Conservation (phyloP, 257 asterid species). For the Salvia miltiorrhiza region DNA sequence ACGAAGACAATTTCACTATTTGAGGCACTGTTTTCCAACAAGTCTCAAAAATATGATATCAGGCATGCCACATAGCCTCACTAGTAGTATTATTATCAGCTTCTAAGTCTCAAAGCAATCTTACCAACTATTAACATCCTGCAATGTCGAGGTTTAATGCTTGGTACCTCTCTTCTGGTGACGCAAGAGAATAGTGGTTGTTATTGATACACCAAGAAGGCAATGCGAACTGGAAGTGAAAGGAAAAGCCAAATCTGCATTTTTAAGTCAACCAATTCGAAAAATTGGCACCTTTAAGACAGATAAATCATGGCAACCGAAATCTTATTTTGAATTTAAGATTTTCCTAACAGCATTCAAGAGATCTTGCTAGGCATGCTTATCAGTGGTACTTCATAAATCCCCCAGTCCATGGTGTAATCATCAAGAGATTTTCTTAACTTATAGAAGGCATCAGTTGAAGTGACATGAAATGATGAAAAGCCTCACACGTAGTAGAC, state of each 20-base stretch:
- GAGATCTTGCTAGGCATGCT: conserved; percentile 52
- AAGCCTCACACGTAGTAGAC: conserved; percentile 26
- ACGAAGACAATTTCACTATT: conserved; percentile 41
- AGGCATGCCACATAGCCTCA: conserved; percentile 70
- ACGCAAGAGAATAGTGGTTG: conserved; percentile 77
- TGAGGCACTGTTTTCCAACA: conserved; percentile 40
- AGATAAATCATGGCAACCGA: conserved; percentile 93
- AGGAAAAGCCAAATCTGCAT: conserved; percentile 98
- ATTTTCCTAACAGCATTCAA: conserved; percentile 69
- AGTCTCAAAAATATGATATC: conserved; percentile 51
- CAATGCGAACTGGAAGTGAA: conserved; percentile 89
- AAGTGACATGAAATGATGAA: conserved; percentile 15
- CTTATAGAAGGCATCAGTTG: conserved; percentile 32
- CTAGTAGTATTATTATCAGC: conserved; percentile 59
- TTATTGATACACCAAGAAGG: conserved; percentile 96
- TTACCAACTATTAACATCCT: conserved; percentile 97
- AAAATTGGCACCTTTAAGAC: conserved; percentile 89
- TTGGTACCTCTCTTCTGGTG: conserved; percentile 95
- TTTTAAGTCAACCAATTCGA: conserved; percentile 99
- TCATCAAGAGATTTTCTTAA: conserved; percentile 33
- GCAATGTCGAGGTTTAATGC: conserved; percentile 90
- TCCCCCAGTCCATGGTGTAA: conserved; percentile 34
- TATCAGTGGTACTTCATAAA: conserved; percentile 33
- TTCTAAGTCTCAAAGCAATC: conserved; percentile 96
- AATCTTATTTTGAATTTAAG: conserved; percentile 62